These are phyloP conservation scores for Stemphylium beticola DNA, from an alignment of 2,329 filamentous ascomycete species.

Conservation along the genomic window DNA sequence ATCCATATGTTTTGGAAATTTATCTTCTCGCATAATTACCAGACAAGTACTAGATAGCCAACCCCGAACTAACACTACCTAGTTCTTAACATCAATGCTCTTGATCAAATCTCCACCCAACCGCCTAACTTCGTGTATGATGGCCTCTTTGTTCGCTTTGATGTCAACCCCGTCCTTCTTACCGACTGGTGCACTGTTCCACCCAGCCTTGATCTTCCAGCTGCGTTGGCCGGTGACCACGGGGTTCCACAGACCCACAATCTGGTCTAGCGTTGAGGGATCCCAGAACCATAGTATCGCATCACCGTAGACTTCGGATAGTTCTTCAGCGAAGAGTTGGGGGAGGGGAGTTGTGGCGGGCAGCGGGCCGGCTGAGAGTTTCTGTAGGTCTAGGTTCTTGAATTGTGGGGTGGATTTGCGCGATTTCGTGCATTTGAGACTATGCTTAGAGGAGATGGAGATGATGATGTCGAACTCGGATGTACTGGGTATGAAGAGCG, in stretches of 20 bases:
- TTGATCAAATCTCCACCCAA: constrained; percentile 66
- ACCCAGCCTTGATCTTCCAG: constrained; percentile 75
- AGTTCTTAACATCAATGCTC: constrained; percentile 32
- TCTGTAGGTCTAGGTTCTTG: constrained; percentile 77
- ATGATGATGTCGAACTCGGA: constrained; percentile 87
- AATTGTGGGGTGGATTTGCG: constrained; percentile 60
- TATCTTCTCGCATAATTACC: too few species aligned
- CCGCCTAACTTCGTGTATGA: constrained; percentile 74
- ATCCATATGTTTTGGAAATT: neutral
- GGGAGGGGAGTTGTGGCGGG: constrained; percentile 64
- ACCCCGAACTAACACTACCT: neutral
- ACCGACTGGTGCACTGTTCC: constrained; percentile 63
- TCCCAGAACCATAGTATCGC: constrained; percentile 83
- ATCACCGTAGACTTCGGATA: constrained; percentile 70
- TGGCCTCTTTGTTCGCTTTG: constrained; percentile 69
- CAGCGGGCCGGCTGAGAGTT: constrained; percentile 25
- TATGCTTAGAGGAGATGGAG: constrained; percentile 65
- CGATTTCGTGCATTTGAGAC: constrained; percentile 40
- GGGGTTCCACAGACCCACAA: constrained; percentile 72
- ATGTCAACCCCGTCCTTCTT: constrained; percentile 51
- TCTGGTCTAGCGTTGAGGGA: constrained; percentile 60
- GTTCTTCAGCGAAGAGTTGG: constrained; percentile 68
- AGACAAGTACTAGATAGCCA: too few species aligned
- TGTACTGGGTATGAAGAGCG: constrained; percentile 75
- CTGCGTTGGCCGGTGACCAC: constrained; percentile 56